Percentiles rank a stretch among this genome's conserved stretches.
These are phyloP conservation scores for Geotrichum bryndzae DNA, from an alignment of 1,139 yeast species.

Conservation along the genomic window DNA sequence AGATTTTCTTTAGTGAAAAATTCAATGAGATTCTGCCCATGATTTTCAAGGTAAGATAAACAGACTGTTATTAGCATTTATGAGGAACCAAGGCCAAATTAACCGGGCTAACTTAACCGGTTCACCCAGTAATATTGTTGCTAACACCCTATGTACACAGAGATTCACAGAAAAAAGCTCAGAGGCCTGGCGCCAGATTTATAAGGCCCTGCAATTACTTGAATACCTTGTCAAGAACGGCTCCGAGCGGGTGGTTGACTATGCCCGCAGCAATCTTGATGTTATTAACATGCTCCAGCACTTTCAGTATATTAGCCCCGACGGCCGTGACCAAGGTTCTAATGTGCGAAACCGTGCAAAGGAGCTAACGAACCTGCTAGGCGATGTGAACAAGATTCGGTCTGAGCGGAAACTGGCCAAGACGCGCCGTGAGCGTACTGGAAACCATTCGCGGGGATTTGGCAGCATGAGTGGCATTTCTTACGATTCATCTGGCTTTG, in stretches of 20 bases:
- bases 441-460: slow-evolving; percentile 49
- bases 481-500: slow-evolving; percentile 23
- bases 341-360: slow-evolving; percentile 90
- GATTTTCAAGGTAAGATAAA: slow-evolving; percentile 23
- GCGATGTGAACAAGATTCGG: slow-evolving; percentile 72
- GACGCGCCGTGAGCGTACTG: slow-evolving; percentile 64
- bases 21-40: slow-evolving; percentile 44
- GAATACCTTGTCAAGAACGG: slow-evolving; percentile 91
- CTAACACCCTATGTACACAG: slow-evolving; percentile 12
- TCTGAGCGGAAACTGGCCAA: slow-evolving; percentile 85
- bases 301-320: slow-evolving; percentile 88
- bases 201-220: slow-evolving; percentile 82
- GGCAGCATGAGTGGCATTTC: slow-evolving; percentile 35
- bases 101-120: not conserved
- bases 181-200: slow-evolving; percentile 96
- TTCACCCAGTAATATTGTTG: not conserved
- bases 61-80: not conserved
- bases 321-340: slow-evolving; percentile 93
- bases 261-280: slow-evolving; percentile 76
- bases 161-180: slow-evolving; percentile 93
- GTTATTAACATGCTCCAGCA: slow-evolving; percentile 83
- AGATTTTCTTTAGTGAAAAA: slow-evolving; percentile 30
- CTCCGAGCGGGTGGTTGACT: slow-evolving; percentile 89
- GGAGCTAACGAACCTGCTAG: slow-evolving; percentile 59
- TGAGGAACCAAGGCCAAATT: not conserved